phyloP scores from a whole-genome alignment of 228 moss, liverwort and hornwort genomes.

The Sphagnum fallax region DNA sequence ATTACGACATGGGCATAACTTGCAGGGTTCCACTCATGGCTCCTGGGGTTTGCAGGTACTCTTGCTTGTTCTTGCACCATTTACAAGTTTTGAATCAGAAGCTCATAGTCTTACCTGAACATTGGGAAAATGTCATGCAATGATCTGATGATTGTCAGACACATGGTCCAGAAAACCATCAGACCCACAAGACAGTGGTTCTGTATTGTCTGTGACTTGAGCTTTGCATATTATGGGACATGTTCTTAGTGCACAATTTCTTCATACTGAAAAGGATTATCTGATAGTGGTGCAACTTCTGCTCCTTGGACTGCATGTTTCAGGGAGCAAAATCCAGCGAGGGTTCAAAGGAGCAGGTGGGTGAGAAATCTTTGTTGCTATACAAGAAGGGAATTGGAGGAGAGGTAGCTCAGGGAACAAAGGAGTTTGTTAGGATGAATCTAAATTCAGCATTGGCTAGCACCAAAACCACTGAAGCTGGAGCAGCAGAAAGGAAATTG shows the following conservation, averaged over 20 bases:
- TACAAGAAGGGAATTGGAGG: conserved; percentile 7
- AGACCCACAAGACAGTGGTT: too few relatives aligned
- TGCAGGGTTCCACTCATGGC: conserved; percentile 12
- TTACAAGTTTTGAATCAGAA: too few relatives aligned
- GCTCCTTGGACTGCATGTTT: too few relatives aligned
- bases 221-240: too few relatives aligned
- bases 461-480: neutral
- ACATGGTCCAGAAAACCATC: too few relatives aligned
- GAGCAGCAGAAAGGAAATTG: neutral
- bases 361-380: conserved; percentile 20
- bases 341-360: conserved; percentile 8
- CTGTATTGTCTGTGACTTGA: too few relatives aligned
- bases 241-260: too few relatives aligned
- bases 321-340: conserved; percentile 23
- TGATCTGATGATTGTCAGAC: too few relatives aligned
- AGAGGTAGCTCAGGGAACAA: conserved; percentile 3
- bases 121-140: too few relatives aligned
- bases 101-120: too few relatives aligned
- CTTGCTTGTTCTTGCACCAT: neutral
- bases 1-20: conserved; percentile 32
- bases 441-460: neutral
- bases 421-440: conserved; percentile 1
- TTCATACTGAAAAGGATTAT: too few relatives aligned
- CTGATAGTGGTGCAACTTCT: too few relatives aligned
- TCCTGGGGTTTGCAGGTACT: conserved; percentile 42